A percentile compares a stretch with the other conserved stretches of the same genome.
These are phyloP conservation scores for Dendrobium officinale DNA, from an alignment of 106 monocot genomes.

Conservation along the genomic window DNA sequence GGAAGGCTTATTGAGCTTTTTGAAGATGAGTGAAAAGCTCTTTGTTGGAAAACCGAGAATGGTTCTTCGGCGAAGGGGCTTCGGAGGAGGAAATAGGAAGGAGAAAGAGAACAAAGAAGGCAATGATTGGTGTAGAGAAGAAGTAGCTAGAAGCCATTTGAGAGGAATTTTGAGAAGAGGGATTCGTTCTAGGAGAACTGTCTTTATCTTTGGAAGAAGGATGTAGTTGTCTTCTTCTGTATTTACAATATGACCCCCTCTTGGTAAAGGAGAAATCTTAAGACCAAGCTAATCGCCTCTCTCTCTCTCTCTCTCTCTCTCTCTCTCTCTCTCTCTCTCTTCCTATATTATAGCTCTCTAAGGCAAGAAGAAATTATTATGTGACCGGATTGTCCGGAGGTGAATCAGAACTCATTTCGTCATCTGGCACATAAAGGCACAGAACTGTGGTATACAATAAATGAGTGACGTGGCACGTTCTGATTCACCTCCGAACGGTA, in stretches of 20 bases:
- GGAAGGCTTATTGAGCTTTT: constrained; percentile 62
- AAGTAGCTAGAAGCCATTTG: constrained; percentile 21
- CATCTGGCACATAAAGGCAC: too few relatives aligned
- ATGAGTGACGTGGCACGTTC: too few relatives aligned
- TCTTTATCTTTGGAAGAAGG: constrained; percentile 38
- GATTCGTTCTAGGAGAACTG: constrained; percentile 38
- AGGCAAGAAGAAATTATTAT: neutral
- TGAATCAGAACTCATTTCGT: too few relatives aligned
- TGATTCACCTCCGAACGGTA: too few relatives aligned
- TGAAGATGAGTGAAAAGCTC: constrained; percentile 36
- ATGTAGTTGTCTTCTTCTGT: constrained; percentile 20
- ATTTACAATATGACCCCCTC: neutral
- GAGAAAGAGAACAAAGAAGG: constrained; percentile 4
- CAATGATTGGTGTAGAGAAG: constrained; percentile 12
- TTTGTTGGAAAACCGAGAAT: constrained; percentile 8
- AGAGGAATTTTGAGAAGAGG: constrained; percentile 4
- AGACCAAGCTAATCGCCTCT: neutral
- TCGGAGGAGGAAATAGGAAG: neutral
- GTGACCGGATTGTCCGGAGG: too few relatives aligned
- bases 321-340: neutral
- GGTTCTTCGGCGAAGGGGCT: neutral
- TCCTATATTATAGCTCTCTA: neutral
- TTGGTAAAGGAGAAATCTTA: too few relatives aligned
- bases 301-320: neutral
- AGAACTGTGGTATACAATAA: too few relatives aligned